A percentile compares a stretch with the other conserved stretches of the same genome.
These are phyloP conservation scores for Hypoxylon crocopeplum DNA, from an alignment of 495 filamentous ascomycete genomes.

Conservation along the genomic window DNA sequence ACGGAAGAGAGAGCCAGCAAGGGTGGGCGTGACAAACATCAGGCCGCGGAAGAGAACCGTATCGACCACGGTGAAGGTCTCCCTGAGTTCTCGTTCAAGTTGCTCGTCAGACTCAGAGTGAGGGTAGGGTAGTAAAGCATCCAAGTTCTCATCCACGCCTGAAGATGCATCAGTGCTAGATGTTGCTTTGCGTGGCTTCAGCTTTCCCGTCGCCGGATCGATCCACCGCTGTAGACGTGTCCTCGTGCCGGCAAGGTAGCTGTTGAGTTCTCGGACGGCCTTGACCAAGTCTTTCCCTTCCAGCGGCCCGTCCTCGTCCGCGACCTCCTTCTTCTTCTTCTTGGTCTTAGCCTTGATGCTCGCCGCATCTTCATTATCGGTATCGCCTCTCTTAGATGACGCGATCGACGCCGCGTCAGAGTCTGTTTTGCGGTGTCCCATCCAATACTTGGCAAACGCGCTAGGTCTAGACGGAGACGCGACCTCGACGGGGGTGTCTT, in stretches of 20 bases:
- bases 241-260: conserved; percentile 84
- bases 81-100: conserved; percentile 71
- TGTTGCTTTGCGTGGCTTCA: conserved; percentile 64
- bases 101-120: conserved; percentile 63
- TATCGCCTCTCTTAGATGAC: conserved; percentile 56
- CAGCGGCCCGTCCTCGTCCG: conserved; percentile 54
- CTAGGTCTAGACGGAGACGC: conserved; percentile 52
- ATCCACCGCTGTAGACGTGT: conserved; percentile 81
- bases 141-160: conserved; percentile 60
- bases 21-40: conserved; percentile 84
- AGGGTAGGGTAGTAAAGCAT: conserved; percentile 53
- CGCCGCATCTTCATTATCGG: conserved; percentile 57
- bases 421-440: conserved; percentile 58
- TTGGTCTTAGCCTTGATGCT: conserved; percentile 46
- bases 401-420: conserved; percentile 71
- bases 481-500: conserved; percentile 37
- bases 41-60: conserved; percentile 92
- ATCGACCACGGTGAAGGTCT: conserved; percentile 83
- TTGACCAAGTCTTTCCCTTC: conserved; percentile 82
- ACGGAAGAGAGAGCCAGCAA: conserved; percentile 90
- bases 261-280: conserved; percentile 80
- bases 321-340: conserved; percentile 29
- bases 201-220: conserved; percentile 72
- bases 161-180: conserved; percentile 48
- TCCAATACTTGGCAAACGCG: conserved; percentile 58